These are phyloP conservation scores for Porphyrellus sp. DNA, from an alignment of 1,284 basidiomycete genomes.

Conservation along the genomic window DNA sequence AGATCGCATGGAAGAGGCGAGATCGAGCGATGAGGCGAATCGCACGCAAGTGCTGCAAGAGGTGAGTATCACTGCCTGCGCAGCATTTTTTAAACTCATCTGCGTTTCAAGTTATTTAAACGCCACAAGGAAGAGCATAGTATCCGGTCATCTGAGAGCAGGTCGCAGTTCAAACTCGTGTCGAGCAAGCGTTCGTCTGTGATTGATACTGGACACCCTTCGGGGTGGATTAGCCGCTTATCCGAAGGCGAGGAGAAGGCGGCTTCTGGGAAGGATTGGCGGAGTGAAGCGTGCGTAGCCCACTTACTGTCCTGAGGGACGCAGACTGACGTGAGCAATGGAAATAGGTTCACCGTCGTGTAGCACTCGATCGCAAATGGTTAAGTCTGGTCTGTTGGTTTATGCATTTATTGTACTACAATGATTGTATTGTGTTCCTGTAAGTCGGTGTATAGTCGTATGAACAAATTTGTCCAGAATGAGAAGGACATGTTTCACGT, in stretches of 20 bases:
- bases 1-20: conserved; percentile 72
- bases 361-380: too few relatives aligned
- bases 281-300: conserved; percentile 55
- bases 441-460: too few relatives aligned
- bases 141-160: conserved; percentile 42
- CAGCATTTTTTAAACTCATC: not conserved
- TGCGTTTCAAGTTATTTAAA: conserved; percentile 50
- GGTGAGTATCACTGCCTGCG: conserved; percentile 34
- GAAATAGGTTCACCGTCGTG: conserved; percentile 16
- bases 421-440: too few relatives aligned
- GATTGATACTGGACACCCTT: conserved; percentile 61
- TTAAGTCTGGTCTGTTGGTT: not conserved
- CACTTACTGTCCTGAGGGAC: not conserved
- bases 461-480: too few relatives aligned
- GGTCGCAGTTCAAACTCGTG: conserved; percentile 72
- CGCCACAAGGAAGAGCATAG: conserved; percentile 52
- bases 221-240: conserved; percentile 68
- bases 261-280: conserved; percentile 56
- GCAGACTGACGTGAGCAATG: conserved; percentile 1
- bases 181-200: conserved; percentile 61
- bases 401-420: too few relatives aligned
- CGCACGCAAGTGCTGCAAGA: conserved; percentile 67
- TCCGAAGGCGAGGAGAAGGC: conserved; percentile 57
- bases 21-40: conserved; percentile 48
- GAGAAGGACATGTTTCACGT: too few relatives aligned